Base-by-base conservation (phyloP, 2,329 filamentous ascomycete species). In the Monosporascus sp. region DNA sequence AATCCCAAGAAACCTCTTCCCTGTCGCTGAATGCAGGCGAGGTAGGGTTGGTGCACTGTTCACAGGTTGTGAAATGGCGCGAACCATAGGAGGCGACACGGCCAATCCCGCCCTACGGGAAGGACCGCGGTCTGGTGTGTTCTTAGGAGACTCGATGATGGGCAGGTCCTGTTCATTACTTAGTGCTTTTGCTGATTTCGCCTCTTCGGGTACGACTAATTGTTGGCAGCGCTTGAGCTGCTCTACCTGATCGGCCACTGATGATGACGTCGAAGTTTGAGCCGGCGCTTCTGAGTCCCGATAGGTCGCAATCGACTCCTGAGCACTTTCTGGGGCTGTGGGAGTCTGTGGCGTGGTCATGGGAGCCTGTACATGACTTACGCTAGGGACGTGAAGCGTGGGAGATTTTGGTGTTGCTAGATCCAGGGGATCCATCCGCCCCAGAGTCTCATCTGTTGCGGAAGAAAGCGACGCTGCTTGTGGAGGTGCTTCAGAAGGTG, bases 51-150 rank as follows among this genome's bases (percentile, higher is more conserved):
- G 73, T 20, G 66, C 46, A 47, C 51, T 59, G 49, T 61, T 61
- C 4, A 69, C 67, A 8, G 81, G 80, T 52, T 82, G 79, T 1
- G 81, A 80, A n/a, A 74, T 69, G 2, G 81, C 73, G 48, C 81
- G 76, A 47, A 77, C 65, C 62, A 84, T 76, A 3, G 81, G 80
- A 36, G 81, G 79, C 11, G 80, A 80, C 19, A 74, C 68, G 43
- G 66, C 72, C 51, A 72, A 63, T 36, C 76, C 76, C 27, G 73
- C 66, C 59, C 74, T 79, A 58, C 81, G 75, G 31, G 74, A 68
- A 34, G 73, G 56, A 7, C 64, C 64, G n/a, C 70, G 70, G 11
- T 77, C 74, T 3, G 62, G 52, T 16, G 56, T 57, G 27, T 53
- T 52, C 48, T 60, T 66, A n/a, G 51, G 49, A 5, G 52, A 44